Evolutionary conservation across 352 stramenopile species (phyloP), one percentile per base, ranked within the genome.

Genomic region (Globisporangium takayamanum): DNA sequence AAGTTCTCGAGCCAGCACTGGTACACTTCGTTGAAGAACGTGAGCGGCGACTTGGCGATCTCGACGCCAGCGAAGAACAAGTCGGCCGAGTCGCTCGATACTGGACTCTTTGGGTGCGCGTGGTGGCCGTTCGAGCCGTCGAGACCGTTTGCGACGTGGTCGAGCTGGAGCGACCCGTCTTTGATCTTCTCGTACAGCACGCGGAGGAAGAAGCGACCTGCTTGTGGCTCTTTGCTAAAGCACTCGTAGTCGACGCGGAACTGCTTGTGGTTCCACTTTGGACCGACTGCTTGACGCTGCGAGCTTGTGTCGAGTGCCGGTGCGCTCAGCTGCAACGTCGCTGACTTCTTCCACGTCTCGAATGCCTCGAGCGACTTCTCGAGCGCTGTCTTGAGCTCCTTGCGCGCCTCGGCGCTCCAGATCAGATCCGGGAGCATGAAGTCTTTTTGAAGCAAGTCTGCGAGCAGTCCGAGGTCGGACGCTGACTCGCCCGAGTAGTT

Each of bases 1-100:
- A 89, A 62, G 59, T 89, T 71, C 42, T 94, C 80, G 16, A 94
- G 68, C 84, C 84, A 94, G 53, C 80, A 81, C 61, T 92, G 78
- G 55, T 91, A 94, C 1, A 92, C 77, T 14, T 87, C 77, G 54
- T 84, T 84, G 60, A 92, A 92, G 60, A 91, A 90, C 18, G 59
- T 68, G 2, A 61, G 53, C 20, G 82, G 84, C 11, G 77, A 59
- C 42, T 83, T 84, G 1, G 78, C 73, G 53, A 94, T 90, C 53
- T 77, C 80, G 22, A 79, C 72, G n/a, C 74, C 78, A 1, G 84
- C 80, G 33, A 87, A 80, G 30, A 86, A 79, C 5, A 88, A 63
- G 16, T 84, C 75, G 22, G 63, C 64, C 8, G 57, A 54, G 36
- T 72, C 66, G 5, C 62, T 47, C 28, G 58, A 33, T 20, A 60